Conservation (phyloP, 2,329 filamentous ascomycete genomes). For the Amauroascus verrucosus region DNA sequence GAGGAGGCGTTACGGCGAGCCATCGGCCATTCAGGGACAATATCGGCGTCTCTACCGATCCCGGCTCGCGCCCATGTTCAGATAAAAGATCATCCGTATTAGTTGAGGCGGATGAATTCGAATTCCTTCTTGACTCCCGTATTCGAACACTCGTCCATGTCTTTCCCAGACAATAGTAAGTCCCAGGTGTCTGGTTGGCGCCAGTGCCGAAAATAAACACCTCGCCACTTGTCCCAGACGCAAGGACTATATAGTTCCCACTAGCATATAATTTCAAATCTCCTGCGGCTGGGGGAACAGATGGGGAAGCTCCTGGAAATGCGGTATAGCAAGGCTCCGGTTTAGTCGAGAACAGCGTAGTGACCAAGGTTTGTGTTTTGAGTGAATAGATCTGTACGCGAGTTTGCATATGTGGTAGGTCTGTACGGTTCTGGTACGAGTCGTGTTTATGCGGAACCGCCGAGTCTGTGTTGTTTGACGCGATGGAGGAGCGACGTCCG, state of each 20-base stretch:
- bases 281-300: slow-evolving; percentile 59
- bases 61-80: slow-evolving; percentile 27
- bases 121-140: slow-evolving; percentile 35
- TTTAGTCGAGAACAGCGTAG: slow-evolving; percentile 63
- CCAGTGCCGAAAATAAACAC: slow-evolving; percentile 60
- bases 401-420: slow-evolving; percentile 56
- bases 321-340: slow-evolving; percentile 49
- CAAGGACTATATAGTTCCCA: slow-evolving; percentile 59
- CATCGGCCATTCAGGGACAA: slow-evolving; percentile 38
- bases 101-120: slow-evolving; percentile 38
- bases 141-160: slow-evolving; percentile 78
- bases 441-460: slow-evolving; percentile 21
- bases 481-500: slow-evolving; percentile 25
- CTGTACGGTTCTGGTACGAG: slow-evolving; percentile 22
- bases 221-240: slow-evolving; percentile 76
- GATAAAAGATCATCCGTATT: slow-evolving; percentile 35
- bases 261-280: slow-evolving; percentile 65
- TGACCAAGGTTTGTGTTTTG: slow-evolving; percentile 58
- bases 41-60: slow-evolving; percentile 30
- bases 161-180: slow-evolving; percentile 67
- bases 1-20: slow-evolving; percentile 38
- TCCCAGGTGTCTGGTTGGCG: slow-evolving; percentile 17
- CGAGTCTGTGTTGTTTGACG: slow-evolving; percentile 29
- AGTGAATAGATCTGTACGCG: slow-evolving; percentile 83
- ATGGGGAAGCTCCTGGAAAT: slow-evolving; percentile 51